Base-by-base conservation (phyloP, 2,329 filamentous ascomycete species). In the Fusarium lateritium region DNA sequence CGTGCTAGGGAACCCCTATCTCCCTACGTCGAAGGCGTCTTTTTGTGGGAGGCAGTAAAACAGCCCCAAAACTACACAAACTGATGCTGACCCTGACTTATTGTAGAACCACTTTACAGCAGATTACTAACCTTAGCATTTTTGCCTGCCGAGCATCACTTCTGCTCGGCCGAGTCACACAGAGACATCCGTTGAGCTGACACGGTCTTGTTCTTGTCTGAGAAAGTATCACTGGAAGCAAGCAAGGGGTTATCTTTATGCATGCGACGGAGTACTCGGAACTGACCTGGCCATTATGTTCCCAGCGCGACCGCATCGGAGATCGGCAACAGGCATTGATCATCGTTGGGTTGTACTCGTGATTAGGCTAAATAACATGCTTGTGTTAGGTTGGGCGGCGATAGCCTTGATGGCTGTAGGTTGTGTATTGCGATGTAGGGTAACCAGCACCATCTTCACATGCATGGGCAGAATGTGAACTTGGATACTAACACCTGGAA, bases 261-360 rank as follows among this genome's bases (percentile, higher is more conserved):
- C 31, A 42, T 43, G 9, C 21, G 42, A 31, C 28, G 10, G 10
- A 31, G 28, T 31, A 14, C 24, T 46, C 31, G 24, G 33, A 21
- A 15, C 26, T 33, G n/a, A 36, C 14, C 43, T 58, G 39, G 31
- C 19, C 21, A 63, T 39, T 33, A 28, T 28, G 42, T 45, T 58
- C 39, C 42, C 33, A 39, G 26, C 15, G 17, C 40, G 19, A 34
- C 39, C 36, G 28, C 33, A 50, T 49, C 57, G 45, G 43, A 63
- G 57, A 69, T 69, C 67, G 62, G 64, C 56, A 54, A 22, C 53
- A 60, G 49, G 53, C 62, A 69, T 52, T 40, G 40, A 53, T 65
- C 34, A 19, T 36, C 33, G 28, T 49, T 50, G n/a, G 46, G 31
- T 67, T 36, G 34, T 49, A 38, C 34, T 64, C 34, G 19, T 43